Evolutionary conservation across 306 rosid species (phyloP), one percentile per base, ranked within the genome.

Genomic region (Boehmeria nivea): DNA sequence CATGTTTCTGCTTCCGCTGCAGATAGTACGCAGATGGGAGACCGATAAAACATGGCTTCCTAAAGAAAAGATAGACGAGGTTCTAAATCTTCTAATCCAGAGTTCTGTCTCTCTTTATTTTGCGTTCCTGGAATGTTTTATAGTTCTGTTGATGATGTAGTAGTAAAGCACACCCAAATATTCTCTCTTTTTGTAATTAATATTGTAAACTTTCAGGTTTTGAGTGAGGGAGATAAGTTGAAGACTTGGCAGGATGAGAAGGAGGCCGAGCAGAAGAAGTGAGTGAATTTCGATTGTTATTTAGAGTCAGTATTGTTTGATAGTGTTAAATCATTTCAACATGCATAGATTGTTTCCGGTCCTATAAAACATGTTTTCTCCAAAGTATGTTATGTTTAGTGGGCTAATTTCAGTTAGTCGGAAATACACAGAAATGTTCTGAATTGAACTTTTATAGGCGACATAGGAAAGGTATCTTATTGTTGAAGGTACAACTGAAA

Each of bases 241-340:
- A 87, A 73, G 79, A 66, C 40, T 19, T 91, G 96, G 99, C 69
- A 87, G 81, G 77, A 78, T 47, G 84, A 82, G 65, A 85, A 85
- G 78, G 95, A 87, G 59, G 74, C 80, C 52, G 96, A 84, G 72
- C 99, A 87, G 71, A 79, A 73, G 55, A 83, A 76, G 99, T 91
- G 71, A 75, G 95, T 77, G 17, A 38, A 62, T 47, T 40, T 65
- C 28, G 28, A 1, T 36, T n/a, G 3, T 47, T 53, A 34, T 8
- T 34, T 11, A 9, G 18, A n/a, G 8, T 25, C 24, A 14, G 14
- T 8, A 21, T 17, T 22, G 3, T 21, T 24, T 3, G 27, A 10
- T 42, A 1, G 12, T 2, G 51, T 45, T 45, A 16, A 45, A 19
- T 6, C 8, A 3, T n/a, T 17, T 7, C 23, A 2, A 16, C 18